Evolutionary conservation across 371 early-diverging fungal species (phyloP).

Genomic region (Mucor sp.): DNA sequence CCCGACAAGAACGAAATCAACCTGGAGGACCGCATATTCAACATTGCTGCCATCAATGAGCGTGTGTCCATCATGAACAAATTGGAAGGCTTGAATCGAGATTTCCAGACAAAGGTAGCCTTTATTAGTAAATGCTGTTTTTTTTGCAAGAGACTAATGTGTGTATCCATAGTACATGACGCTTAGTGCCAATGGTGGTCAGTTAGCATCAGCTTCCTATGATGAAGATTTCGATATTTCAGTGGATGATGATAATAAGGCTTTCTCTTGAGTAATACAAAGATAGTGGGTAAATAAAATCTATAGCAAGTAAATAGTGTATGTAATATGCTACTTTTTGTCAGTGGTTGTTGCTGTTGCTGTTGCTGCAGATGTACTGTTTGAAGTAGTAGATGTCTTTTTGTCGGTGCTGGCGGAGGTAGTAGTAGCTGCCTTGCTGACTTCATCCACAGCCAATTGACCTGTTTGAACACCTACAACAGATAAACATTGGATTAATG

Average conservation of each 20-base stretch:
- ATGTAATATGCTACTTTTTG: background rate
- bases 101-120: slow-evolving; percentile 55
- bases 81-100: slow-evolving; percentile 49
- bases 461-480: slow-evolving; percentile 36
- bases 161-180: slow-evolving; percentile 38
- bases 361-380: background rate
- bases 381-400: background rate
- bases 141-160: background rate
- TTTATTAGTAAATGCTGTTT: too few relatives aligned
- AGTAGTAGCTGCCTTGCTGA: slow-evolving; percentile 11
- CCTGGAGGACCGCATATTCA: slow-evolving; percentile 53
- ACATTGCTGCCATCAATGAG: slow-evolving; percentile 41
- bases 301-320: background rate
- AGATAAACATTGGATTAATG: background rate
- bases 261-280: slow-evolving; percentile 12
- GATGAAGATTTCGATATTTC: slow-evolving; percentile 48
- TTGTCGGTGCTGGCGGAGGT: background rate
- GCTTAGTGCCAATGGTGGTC: slow-evolving; percentile 33
- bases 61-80: slow-evolving; percentile 49
- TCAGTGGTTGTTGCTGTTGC: background rate
- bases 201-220: slow-evolving; percentile 22
- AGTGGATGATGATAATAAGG: slow-evolving; percentile 36
- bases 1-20: slow-evolving; percentile 51
- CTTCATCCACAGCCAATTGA: slow-evolving; percentile 43
- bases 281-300: background rate